These are phyloP conservation scores for Jaminaea rosea DNA, from an alignment of 1,284 basidiomycete species.

Conservation along the genomic window DNA sequence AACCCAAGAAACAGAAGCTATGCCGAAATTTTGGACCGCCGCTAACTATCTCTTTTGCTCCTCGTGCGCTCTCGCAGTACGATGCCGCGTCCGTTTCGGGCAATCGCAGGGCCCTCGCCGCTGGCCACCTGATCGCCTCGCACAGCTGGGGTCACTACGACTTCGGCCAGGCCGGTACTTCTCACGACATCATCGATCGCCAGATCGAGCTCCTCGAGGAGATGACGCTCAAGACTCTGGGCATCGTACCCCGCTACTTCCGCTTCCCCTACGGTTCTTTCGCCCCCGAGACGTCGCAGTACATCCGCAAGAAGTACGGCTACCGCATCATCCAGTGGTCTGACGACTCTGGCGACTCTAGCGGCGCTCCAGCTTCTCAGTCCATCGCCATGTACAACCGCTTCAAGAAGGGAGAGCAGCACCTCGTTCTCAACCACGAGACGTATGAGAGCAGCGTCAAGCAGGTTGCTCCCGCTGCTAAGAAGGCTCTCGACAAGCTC, in stretches of 20 bases:
- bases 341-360: constrained; percentile 3
- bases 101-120: too few species aligned
- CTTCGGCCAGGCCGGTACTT: background rate
- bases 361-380: background rate
- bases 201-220: constrained; percentile 12
- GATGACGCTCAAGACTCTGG: constrained; percentile 12
- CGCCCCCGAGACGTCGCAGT: background rate
- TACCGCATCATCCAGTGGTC: constrained; percentile 4
- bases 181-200: constrained; percentile 4
- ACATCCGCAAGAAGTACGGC: constrained; percentile 3
- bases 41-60: too few species aligned
- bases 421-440: constrained; percentile 10
- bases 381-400: constrained; percentile 1
- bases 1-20: too few species aligned
- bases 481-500: background rate
- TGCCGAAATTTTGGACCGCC: too few species aligned
- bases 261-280: constrained; percentile 4
- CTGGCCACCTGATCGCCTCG: constrained; percentile 7
- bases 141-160: constrained; percentile 9
- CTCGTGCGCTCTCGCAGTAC: too few species aligned
- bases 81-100: too few species aligned
- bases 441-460: constrained; percentile 5
- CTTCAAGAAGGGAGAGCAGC: constrained; percentile 4
- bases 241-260: constrained; percentile 9
- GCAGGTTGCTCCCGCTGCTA: constrained; percentile 3